These are phyloP conservation scores for Botrytis galanthina DNA, from an alignment of 2,329 filamentous ascomycete genomes.

Conservation along the genomic window DNA sequence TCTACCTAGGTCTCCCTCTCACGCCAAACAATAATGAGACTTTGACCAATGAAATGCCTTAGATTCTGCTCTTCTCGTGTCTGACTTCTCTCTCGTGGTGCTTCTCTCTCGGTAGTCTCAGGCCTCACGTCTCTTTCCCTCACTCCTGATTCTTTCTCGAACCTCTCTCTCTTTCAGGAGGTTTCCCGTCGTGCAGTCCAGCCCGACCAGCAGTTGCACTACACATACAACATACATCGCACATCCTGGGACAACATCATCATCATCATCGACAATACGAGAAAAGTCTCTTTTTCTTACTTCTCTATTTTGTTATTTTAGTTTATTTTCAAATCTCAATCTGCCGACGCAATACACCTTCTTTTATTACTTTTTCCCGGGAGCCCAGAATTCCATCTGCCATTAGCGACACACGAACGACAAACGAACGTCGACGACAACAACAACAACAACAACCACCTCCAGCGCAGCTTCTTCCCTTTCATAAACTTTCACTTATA, in stretches of 20 bases:
- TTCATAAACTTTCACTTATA: not conserved
- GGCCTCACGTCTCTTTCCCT: not conserved
- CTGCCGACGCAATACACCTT: slow-evolving; percentile 3
- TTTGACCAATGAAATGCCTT: not conserved
- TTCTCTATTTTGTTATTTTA: not conserved
- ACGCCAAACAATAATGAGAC: not conserved
- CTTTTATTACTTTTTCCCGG: not conserved
- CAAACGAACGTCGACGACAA: slow-evolving; percentile 5
- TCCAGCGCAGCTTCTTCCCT: not conserved
- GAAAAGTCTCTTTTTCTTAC: not conserved
- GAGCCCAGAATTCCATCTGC: not conserved
- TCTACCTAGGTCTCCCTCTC: not conserved
- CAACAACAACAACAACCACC: not conserved
- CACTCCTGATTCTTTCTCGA: not conserved
- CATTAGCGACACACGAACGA: not conserved
- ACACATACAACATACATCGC: not conserved
- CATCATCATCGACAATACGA: not conserved
- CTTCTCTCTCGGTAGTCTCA: not conserved
- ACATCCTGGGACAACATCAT: slow-evolving; percentile 1
- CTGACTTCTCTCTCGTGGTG: not conserved
- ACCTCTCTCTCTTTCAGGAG: not conserved
- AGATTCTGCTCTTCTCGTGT: not conserved
- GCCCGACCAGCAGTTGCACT: not conserved
- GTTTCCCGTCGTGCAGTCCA: not conserved
- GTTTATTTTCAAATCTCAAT: not conserved